A percentile compares a stretch with the other conserved stretches of the same genome.
Evolutionary conservation across 2,329 filamentous ascomycete species (phyloP).

Genomic region (Colletotrichum tropicale): DNA sequence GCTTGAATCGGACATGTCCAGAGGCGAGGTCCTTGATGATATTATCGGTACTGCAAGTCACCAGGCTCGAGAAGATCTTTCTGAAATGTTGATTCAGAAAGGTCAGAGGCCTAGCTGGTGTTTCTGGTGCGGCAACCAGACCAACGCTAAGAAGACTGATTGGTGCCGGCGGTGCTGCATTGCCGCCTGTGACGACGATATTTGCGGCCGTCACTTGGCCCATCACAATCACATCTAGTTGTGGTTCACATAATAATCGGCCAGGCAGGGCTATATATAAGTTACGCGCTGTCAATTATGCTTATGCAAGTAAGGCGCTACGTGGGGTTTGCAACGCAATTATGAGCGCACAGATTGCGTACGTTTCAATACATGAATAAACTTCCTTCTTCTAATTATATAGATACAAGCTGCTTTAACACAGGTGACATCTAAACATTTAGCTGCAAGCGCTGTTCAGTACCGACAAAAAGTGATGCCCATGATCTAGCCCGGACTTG

Average conservation of each 20-base stretch:
- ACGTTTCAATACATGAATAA: background rate
- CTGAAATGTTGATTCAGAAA: background rate
- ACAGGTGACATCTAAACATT: background rate
- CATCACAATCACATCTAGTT: background rate
- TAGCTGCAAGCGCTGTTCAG: background rate
- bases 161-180: slow-evolving; percentile 18
- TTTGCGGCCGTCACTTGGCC: background rate
- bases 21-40: background rate
- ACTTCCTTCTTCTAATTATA: background rate
- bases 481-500: slow-evolving; percentile 11
- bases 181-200: background rate
- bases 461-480: background rate
- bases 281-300: background rate
- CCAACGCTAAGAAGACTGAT: background rate
- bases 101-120: slow-evolving; percentile 11
- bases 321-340: background rate
- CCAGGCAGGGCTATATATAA: background rate
- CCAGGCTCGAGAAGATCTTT: background rate
- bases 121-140: slow-evolving; percentile 12
- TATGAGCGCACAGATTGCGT: background rate
- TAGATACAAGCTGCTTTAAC: background rate
- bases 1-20: slow-evolving; percentile 15
- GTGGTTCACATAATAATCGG: background rate
- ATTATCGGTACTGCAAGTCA: background rate
- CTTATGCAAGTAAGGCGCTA: background rate